Evolutionary conservation across 1,284 basidiomycete species (phyloP).

Genomic region (Mycena citricolor): DNA sequence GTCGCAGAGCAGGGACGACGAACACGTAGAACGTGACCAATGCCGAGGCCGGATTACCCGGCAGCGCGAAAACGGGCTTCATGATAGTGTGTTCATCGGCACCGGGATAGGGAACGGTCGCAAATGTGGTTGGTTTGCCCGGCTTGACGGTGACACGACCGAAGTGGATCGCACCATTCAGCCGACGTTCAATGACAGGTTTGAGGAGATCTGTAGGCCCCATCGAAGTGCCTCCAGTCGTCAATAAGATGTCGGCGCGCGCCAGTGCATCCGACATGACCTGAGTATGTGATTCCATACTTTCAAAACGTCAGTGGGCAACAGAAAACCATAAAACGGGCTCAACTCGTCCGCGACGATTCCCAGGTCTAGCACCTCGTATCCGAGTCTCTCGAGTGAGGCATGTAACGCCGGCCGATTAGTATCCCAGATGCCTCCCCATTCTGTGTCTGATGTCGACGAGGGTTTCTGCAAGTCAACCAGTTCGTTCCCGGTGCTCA

Average conservation of each 20-base stretch:
- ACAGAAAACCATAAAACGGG: constrained; percentile 1
- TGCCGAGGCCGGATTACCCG: constrained; percentile 87
- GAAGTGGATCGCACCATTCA: constrained; percentile 77
- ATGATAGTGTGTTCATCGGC: too few relatives aligned
- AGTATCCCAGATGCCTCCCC: constrained; percentile 79
- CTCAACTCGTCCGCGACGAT: constrained; percentile 73
- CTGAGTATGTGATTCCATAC: constrained; percentile 49
- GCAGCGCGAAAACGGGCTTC: constrained; percentile 79
- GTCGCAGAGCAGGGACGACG: constrained; percentile 77
- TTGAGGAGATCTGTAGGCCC: constrained; percentile 85
- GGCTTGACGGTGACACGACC: constrained; percentile 73
- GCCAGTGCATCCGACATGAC: constrained; percentile 62
- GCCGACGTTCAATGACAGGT: constrained; percentile 80
- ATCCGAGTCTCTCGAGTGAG: constrained; percentile 71
- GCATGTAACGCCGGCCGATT: constrained; percentile 80
- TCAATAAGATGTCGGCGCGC: constrained; percentile 73
- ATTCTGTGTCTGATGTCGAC: constrained; percentile 41
- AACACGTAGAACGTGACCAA: constrained; percentile 88
- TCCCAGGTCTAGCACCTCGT: constrained; percentile 78
- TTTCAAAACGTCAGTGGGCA: background rate
- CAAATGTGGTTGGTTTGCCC: constrained; percentile 86
- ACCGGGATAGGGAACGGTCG: constrained; percentile 55
- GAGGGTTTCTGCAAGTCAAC: constrained; percentile 56
- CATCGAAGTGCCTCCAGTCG: constrained; percentile 91
- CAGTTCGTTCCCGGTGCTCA: constrained; percentile 87